Base-by-base conservation (phyloP, 2,329 filamentous ascomycete genomes). In the Fusarium acutatum region DNA sequence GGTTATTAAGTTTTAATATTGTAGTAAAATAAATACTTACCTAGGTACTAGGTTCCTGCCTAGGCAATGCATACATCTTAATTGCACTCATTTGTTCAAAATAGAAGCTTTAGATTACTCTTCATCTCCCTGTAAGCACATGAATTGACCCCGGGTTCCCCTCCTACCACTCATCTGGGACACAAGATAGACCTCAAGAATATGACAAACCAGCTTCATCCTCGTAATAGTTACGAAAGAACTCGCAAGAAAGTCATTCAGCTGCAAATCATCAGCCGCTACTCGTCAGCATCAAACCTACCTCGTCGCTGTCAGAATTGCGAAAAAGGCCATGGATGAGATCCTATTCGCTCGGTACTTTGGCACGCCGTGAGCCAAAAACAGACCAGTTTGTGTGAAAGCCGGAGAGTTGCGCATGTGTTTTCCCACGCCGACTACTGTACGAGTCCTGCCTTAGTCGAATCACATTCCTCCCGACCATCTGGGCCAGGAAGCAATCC, bases 391-490 rank as follows among this genome's bases (percentile, higher is more conserved):
- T 46, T 67, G 58, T 53, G 50, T 57, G 64, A 69, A 59, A 60
- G 60, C 53, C 73, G 59, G 74, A 62, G 57, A 75, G 67, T 53
- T 71, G 63, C 60, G 60, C 65, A 63, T 63, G 50, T 50, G 53
- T 26, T 61, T 61, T 69, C 66, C 60, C 69, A 71, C 53, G 64
- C 32, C 72, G 44, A 38, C 30, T 26, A 37, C 24, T 46, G 43
- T 46, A 28, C 14, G 72, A 47, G 54, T 15, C 54, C 56, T 20
- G 69, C 37, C 28, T 57, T 64, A 53, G 72, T 74, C 76, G 76
- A 78, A 78, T 78, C 76, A 78, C 71, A 78, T 77, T 76, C 67
- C 76, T 78, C 76, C 76, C 76, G 68, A 69, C 75, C 73, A 74
- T 75, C 64, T 78, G 76, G 76, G 73, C 73, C 76, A 75, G 71